A percentile compares a stretch with the other conserved stretches of the same genome.
These are phyloP conservation scores for Adansonia gregorii DNA, from an alignment of 441 rosid genomes.

Conservation along the genomic window DNA sequence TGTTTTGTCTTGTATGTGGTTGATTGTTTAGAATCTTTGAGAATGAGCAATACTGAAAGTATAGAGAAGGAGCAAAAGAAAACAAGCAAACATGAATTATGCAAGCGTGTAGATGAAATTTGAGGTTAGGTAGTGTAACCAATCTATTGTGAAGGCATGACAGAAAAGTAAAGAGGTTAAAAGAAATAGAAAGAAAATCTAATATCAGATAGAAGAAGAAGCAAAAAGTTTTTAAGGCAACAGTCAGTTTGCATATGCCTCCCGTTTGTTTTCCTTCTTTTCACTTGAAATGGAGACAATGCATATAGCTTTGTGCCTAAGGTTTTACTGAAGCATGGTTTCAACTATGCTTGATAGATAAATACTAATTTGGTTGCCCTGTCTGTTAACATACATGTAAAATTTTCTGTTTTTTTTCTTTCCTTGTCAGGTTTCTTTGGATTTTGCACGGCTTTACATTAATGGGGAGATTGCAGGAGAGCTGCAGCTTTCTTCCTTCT, in stretches of 20 bases:
- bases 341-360: neutral
- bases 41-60: neutral
- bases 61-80: neutral
- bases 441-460: constrained; percentile 53
- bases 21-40: constrained; percentile 14
- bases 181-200: neutral
- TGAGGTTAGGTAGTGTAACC: neutral
- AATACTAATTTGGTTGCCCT: neutral
- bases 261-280: neutral
- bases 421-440: constrained; percentile 46
- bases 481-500: constrained; percentile 41
- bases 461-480: constrained; percentile 59
- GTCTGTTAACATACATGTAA: neutral
- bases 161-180: neutral
- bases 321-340: neutral
- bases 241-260: neutral
- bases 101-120: neutral
- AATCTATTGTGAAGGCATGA: neutral
- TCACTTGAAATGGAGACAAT: neutral
- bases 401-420: neutral
- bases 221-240: neutral
- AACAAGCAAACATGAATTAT: neutral
- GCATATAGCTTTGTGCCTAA: neutral
- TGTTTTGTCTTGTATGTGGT: neutral
- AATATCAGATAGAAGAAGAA: neutral